A percentile compares a stretch with the other conserved stretches of the same genome.
Conservation (phyloP, 2,329 filamentous ascomycete species). For the Fusarium transvaalense region DNA sequence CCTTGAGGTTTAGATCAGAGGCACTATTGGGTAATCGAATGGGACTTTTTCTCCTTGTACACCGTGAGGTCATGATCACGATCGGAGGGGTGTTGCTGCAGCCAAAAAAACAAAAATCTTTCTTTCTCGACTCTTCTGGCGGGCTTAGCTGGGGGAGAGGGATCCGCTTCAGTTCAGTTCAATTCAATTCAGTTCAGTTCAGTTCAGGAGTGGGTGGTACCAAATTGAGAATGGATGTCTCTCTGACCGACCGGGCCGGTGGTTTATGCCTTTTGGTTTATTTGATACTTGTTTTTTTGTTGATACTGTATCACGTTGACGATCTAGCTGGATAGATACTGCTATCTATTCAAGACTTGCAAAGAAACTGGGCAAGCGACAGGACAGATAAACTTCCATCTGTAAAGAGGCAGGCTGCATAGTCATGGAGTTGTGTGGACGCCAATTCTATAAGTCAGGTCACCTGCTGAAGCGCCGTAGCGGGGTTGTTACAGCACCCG, state of each 20-base stretch:
- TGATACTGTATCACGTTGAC: conserved; percentile 5
- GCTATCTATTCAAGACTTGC: background rate
- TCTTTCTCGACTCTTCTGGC: conserved; percentile 49
- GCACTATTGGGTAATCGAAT: conserved; percentile 53
- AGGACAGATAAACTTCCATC: background rate
- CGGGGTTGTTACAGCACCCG: conserved; percentile 2
- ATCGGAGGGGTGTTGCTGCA: conserved; percentile 42
- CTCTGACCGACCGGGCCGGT: conserved; percentile 45
- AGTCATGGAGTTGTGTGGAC: background rate
- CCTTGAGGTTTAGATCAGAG: conserved; percentile 47
- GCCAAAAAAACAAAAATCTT: conserved; percentile 22
- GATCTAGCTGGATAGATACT: background rate
- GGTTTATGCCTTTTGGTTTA: background rate
- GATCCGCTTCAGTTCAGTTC: conserved; percentile 26
- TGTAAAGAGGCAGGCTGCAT: background rate
- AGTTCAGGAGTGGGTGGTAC: conserved; percentile 37
- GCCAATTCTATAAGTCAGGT: conserved; percentile 7
- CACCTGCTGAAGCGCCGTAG: conserved; percentile 12
- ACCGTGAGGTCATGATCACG: conserved; percentile 53
- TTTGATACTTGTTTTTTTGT: conserved; percentile 8
- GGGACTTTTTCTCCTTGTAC: conserved; percentile 41
- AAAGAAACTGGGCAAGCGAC: background rate
- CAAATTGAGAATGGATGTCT: conserved; percentile 21
- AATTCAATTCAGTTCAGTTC: conserved; percentile 4
- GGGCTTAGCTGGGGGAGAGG: conserved; percentile 35